Conservation (phyloP, 2,329 filamentous ascomycete genomes). For the Biscogniauxia marginata region DNA sequence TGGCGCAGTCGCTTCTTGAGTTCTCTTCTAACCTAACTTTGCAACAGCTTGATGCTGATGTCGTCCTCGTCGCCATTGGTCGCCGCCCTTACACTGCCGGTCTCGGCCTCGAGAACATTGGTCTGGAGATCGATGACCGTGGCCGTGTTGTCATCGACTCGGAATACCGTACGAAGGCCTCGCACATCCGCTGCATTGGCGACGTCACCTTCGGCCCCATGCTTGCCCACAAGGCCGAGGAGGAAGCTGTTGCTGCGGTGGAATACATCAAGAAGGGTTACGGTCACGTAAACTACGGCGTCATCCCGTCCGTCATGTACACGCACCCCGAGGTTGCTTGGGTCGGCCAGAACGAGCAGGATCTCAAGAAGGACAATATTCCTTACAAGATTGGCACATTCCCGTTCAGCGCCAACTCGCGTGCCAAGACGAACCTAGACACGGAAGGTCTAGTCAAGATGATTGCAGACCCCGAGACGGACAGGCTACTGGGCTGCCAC, state of each 20-base stretch:
- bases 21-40: slow-evolving; percentile 8
- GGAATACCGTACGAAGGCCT: slow-evolving; percentile 96
- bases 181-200: slow-evolving; percentile 95
- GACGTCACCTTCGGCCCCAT: slow-evolving; percentile 97
- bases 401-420: slow-evolving; percentile 97
- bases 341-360: slow-evolving; percentile 97
- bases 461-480: slow-evolving; percentile 92
- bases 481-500: slow-evolving; percentile 91
- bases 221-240: slow-evolving; percentile 99
- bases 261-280: slow-evolving; percentile 98
- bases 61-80: slow-evolving; percentile 94
- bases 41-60: slow-evolving; percentile 80
- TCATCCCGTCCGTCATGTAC: slow-evolving; percentile 99
- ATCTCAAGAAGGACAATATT: slow-evolving; percentile 84
- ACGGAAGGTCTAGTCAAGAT: slow-evolving; percentile 97
- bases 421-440: slow-evolving; percentile 98
- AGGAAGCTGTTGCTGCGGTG: slow-evolving; percentile 90
- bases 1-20: not conserved
- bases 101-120: slow-evolving; percentile 90
- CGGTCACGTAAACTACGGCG: slow-evolving; percentile 98
- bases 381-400: slow-evolving; percentile 93
- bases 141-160: slow-evolving; percentile 96
- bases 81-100: slow-evolving; percentile 91
- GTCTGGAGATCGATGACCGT: slow-evolving; percentile 86
- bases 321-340: slow-evolving; percentile 97